Evolutionary conservation across 352 stramenopile genomes (phyloP).

Genomic region (Plasmopara viticola): DNA sequence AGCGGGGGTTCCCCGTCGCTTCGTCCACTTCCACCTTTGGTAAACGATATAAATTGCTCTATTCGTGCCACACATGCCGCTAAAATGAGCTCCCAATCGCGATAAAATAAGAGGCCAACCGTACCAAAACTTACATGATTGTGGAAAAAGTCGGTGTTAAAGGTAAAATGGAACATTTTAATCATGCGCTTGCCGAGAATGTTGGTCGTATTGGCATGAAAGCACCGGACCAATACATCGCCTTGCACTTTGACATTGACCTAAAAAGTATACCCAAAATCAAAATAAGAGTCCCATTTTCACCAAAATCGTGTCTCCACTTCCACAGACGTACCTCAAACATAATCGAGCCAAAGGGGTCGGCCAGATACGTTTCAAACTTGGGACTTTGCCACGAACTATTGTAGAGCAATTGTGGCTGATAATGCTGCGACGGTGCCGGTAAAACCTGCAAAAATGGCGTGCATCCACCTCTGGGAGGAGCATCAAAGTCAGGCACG

Average conservation of each 20-base stretch:
- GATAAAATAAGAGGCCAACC: not conserved
- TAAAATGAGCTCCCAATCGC: not conserved
- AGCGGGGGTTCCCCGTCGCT: conserved; percentile 40
- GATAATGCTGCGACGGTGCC: conserved; percentile 52
- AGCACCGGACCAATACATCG: conserved; percentile 63
- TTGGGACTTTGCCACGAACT: conserved; percentile 59
- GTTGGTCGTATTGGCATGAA: conserved; percentile 63
- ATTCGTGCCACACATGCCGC: not conserved
- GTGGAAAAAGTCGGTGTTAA: conserved; percentile 79
- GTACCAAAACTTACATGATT: conserved; percentile 38
- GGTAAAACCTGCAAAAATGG: conserved; percentile 62
- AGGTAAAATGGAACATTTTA: conserved; percentile 84
- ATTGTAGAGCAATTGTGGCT: conserved; percentile 57
- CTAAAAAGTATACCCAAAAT: conserved; percentile 17
- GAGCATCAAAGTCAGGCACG: conserved; percentile 69
- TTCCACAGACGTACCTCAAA: conserved; percentile 31
- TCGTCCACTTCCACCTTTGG: conserved; percentile 60
- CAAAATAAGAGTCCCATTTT: not conserved
- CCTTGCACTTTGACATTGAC: conserved; percentile 68
- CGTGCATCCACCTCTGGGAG: conserved; percentile 47
- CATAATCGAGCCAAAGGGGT: conserved; percentile 42
- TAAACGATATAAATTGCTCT: conserved; percentile 45
- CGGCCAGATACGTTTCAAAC: conserved; percentile 56
- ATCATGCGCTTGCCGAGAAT: conserved; percentile 76
- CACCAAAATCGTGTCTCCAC: not conserved